These are phyloP conservation scores for barrel medic (Medicago truncatula) DNA, from an alignment of 306 rosid genomes.

Conservation along the genomic window DNA sequence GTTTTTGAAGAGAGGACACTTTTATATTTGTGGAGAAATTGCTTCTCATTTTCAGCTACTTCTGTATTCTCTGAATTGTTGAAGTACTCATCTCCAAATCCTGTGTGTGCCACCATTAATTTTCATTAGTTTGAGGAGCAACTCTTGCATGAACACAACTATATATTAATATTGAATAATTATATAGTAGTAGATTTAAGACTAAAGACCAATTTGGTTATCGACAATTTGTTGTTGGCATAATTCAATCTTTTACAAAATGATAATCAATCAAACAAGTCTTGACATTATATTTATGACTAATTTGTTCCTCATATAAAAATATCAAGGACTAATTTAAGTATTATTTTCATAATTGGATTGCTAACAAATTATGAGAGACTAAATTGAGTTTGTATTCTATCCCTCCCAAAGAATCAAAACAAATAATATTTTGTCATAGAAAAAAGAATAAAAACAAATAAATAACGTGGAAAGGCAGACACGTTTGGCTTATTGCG, in stretches of 20 bases:
- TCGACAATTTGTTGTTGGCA: no score
- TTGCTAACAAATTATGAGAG: no score
- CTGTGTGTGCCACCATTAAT: conserved; percentile 8
- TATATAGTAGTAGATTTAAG: no score
- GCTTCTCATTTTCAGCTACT: neutral
- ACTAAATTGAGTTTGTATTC: no score
- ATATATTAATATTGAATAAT: neutral
- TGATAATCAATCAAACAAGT: no score
- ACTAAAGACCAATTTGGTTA: no score
- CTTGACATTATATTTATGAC: no score
- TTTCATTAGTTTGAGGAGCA: conserved; percentile 7
- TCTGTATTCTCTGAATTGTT: conserved; percentile 11
- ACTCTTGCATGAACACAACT: no score
- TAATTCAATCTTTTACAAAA: no score
- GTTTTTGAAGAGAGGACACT: conserved; percentile 57
- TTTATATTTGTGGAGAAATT: conserved; percentile 47
- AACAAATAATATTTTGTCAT: neutral
- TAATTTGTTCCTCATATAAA: no score
- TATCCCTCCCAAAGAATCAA: neutral
- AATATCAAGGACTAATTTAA: no score
- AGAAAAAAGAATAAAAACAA: neutral
- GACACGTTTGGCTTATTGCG: neutral
- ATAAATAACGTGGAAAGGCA: neutral
- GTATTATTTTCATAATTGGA: no score
- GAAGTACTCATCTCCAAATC: conserved; percentile 51